Conservation (phyloP, 768 basidiomycete species). For the Lactarius tabidus region DNA sequence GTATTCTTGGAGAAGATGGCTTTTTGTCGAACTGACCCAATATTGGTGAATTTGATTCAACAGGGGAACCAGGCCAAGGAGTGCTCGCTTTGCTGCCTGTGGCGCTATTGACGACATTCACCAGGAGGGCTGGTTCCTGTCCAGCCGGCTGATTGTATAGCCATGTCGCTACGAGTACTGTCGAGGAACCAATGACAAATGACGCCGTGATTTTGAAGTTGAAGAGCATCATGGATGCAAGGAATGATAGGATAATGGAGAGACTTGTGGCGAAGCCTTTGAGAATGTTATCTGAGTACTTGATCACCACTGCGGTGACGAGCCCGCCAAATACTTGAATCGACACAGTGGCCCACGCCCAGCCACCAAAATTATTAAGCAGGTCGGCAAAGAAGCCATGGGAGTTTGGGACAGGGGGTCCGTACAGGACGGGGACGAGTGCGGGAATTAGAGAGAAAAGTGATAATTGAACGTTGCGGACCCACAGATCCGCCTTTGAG, state of each 20-base stretch:
- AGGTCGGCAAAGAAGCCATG: conserved; percentile 52
- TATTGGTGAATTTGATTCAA: conserved; percentile 51
- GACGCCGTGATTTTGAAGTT: conserved; percentile 82
- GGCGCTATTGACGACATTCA: conserved; percentile 30
- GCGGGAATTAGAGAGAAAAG: conserved; percentile 91
- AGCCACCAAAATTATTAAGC: conserved; percentile 84
- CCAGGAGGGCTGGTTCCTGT: conserved; percentile 36
- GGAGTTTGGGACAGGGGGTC: conserved; percentile 40
- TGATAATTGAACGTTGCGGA: conserved; percentile 85
- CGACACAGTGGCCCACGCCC: conserved; percentile 93
- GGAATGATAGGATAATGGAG: conserved; percentile 91
- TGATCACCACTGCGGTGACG: conserved; percentile 93
- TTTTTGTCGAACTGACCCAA: conserved; percentile 54
- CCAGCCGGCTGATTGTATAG: conserved; percentile 83
- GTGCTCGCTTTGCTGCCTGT: conserved; percentile 34
- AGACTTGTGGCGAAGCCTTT: conserved; percentile 98
- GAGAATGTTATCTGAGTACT: conserved; percentile 91
- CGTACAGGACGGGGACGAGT: conserved; percentile 69
- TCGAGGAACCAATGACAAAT: conserved; percentile 81
- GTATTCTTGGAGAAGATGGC: conserved; percentile 49
- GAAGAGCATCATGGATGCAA: conserved; percentile 89
- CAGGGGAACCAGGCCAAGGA: conserved; percentile 43
- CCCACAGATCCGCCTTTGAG: conserved; percentile 81
- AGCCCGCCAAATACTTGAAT: conserved; percentile 92
- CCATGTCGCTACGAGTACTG: conserved; percentile 87